Percentiles rank a stretch among this genome's conserved stretches.
These are phyloP conservation scores for Dendrobium huoshanense DNA, from an alignment of 106 monocot species.

Conservation along the genomic window DNA sequence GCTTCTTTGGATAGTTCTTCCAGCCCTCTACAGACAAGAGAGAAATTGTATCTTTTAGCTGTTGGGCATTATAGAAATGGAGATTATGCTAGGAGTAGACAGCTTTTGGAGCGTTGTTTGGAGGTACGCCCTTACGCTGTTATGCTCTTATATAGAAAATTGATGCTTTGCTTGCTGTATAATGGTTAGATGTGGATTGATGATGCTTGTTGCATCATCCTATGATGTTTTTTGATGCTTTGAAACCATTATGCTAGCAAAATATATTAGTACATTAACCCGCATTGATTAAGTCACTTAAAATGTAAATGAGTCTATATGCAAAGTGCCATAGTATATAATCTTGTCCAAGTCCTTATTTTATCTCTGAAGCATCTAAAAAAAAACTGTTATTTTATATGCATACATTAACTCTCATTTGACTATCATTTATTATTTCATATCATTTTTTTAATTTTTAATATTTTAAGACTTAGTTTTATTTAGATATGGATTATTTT, in stretches of 20 bases:
- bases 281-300: no score
- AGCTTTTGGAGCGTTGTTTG: slow-evolving; percentile 67
- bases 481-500: background rate
- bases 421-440: background rate
- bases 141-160: background rate
- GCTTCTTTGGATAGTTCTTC: slow-evolving; percentile 62
- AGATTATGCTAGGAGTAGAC: slow-evolving; percentile 75
- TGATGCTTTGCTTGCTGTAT: no score
- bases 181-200: no score
- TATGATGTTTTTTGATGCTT: no score
- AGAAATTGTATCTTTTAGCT: slow-evolving; percentile 84
- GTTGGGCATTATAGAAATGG: slow-evolving; percentile 86
- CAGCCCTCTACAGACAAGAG: slow-evolving; percentile 68
- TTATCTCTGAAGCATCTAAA: background rate
- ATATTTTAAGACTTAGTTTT: background rate
- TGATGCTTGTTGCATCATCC: no score
- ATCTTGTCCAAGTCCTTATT: no score
- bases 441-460: background rate
- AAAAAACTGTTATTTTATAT: background rate
- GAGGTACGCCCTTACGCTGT: slow-evolving; percentile 42
- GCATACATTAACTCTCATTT: background rate
- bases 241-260: no score
- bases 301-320: no score
- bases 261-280: no score
- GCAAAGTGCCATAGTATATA: no score